Percentiles rank a stretch among this genome's conserved stretches.
Evolutionary conservation across 306 rosid genomes (phyloP).

Genomic region (Castanea mollissima): DNA sequence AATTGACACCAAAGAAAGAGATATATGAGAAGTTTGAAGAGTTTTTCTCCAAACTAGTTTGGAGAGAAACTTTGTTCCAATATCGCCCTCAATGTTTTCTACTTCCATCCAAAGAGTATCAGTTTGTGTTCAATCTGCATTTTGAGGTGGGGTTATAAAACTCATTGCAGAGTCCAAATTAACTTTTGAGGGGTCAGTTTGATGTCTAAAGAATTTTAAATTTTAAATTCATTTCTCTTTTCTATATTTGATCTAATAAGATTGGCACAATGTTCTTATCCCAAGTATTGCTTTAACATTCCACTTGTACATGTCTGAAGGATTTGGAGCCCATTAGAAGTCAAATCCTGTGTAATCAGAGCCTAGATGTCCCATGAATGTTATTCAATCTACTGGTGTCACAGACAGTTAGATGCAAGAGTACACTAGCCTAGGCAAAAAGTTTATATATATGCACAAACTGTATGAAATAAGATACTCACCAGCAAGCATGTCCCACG

Average conservation of each 20-base stretch:
- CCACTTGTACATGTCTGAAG: neutral
- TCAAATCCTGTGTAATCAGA: neutral
- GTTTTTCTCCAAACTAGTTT: no score
- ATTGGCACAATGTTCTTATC: neutral
- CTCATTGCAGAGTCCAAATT: neutral
- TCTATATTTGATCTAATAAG: neutral
- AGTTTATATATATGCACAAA: neutral
- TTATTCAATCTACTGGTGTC: neutral
- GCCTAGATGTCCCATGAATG: neutral
- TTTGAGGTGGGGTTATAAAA: neutral
- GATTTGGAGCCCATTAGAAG: neutral
- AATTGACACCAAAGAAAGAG: no score
- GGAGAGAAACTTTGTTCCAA: no score
- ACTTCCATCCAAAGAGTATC: neutral
- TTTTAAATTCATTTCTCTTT: neutral
- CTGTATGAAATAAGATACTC: conserved; percentile 16
- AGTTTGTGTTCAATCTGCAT: neutral
- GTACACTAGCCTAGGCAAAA: neutral
- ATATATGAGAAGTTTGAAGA: no score
- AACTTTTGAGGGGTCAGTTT: neutral
- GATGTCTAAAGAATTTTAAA: neutral
- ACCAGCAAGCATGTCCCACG: conserved; percentile 91
- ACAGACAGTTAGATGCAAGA: neutral
- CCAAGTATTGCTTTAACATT: neutral
- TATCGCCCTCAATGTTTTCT: neutral